Evolutionary conservation across 176 grass and related monocot genomes (phyloP).

Genomic region (Musa itinerans): DNA sequence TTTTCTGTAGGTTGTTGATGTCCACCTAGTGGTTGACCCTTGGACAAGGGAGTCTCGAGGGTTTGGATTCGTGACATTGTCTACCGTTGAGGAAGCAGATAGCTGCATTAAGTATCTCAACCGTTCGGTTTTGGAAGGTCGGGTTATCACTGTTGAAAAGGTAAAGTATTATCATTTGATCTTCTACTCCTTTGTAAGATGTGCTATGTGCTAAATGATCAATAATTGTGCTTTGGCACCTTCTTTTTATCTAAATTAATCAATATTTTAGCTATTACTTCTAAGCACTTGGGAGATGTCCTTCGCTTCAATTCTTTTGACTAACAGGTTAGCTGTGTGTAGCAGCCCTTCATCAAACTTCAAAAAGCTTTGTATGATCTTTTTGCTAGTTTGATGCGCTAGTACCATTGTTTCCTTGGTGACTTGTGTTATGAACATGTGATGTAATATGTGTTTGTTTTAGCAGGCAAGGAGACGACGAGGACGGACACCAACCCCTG

Average conservation of each 20-base stretch:
- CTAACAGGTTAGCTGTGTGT: constrained; percentile 67
- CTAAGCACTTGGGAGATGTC: constrained; percentile 35
- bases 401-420: background rate
- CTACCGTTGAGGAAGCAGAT: background rate
- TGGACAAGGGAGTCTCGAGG: constrained; percentile 16
- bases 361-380: constrained; percentile 35
- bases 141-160: constrained; percentile 24
- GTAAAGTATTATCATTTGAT: background rate
- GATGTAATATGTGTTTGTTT: background rate
- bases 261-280: constrained; percentile 14
- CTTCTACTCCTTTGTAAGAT: background rate
- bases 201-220: background rate
- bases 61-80: constrained; percentile 20
- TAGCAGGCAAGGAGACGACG: constrained; percentile 6
- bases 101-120: constrained; percentile 12
- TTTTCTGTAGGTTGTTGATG: background rate
- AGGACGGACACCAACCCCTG: constrained; percentile 12
- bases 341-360: constrained; percentile 62
- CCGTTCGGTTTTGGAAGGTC: constrained; percentile 12
- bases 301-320: constrained; percentile 43
- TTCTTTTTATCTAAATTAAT: constrained; percentile 2
- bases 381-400: constrained; percentile 17
- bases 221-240: background rate
- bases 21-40: constrained; percentile 11
- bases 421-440: background rate